Conservation (phyloP, 2,329 filamentous ascomycete genomes). For the Zalaria sp. region DNA sequence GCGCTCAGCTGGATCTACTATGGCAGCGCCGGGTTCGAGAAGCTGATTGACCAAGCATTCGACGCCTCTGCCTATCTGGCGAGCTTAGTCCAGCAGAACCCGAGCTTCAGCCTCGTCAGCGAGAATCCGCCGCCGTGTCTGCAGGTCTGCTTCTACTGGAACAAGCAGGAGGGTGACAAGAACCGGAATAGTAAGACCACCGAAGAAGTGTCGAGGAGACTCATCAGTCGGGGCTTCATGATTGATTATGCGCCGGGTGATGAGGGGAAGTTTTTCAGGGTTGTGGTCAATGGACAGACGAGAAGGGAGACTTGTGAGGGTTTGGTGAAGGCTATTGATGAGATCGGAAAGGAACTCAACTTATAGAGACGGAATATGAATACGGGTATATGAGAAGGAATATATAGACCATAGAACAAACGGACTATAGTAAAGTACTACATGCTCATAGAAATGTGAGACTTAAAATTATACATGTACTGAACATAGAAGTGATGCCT, state of each 20-base stretch:
- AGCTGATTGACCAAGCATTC: constrained; percentile 53
- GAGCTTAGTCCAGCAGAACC: constrained; percentile 36
- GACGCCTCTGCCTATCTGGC: constrained; percentile 57
- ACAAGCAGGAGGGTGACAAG: constrained; percentile 35
- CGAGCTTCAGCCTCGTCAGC: constrained; percentile 57
- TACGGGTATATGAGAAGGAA: too few relatives aligned
- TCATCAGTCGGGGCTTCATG: constrained; percentile 53
- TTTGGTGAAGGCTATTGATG: constrained; percentile 45
- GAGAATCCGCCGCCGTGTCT: constrained; percentile 71
- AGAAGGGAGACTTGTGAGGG: constrained; percentile 45
- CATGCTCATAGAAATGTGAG: too few relatives aligned
- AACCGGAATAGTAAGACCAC: constrained; percentile 42
- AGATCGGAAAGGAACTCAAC: constrained; percentile 19
- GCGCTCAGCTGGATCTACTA: constrained; percentile 85
- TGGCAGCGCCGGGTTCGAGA: constrained; percentile 58
- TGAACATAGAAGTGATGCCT: too few relatives aligned
- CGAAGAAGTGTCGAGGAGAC: constrained; percentile 35
- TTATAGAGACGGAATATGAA: too few relatives aligned
- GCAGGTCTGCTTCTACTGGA: constrained; percentile 90
- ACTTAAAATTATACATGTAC: too few relatives aligned
- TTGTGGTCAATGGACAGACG: constrained; percentile 52
- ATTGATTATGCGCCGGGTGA: constrained; percentile 51
- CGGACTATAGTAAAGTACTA: too few relatives aligned
- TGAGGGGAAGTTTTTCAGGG: constrained; percentile 52
- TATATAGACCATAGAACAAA: too few relatives aligned